phyloP scores from a whole-genome alignment of 345 rosid genomes.

The Acer negundo region DNA sequence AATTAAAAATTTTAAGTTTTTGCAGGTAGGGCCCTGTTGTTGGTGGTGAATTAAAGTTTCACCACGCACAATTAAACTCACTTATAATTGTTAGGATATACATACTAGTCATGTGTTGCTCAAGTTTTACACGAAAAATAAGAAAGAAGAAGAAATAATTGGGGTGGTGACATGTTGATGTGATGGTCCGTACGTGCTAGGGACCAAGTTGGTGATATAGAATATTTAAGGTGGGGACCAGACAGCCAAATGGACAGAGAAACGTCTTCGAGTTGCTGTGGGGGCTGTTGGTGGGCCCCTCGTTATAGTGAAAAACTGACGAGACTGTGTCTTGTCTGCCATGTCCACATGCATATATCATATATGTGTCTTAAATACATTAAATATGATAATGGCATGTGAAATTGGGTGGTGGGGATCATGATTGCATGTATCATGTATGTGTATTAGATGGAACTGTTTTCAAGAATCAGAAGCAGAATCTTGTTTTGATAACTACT shows the following conservation, averaged over 20 bases:
- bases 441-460: background rate
- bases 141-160: background rate
- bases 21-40: no score
- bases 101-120: no score
- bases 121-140: no score
- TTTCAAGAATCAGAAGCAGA: background rate
- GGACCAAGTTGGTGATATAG: background rate
- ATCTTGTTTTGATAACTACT: background rate
- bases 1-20: no score
- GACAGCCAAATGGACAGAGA: background rate
- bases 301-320: conserved; percentile 4
- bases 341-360: background rate
- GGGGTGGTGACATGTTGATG: background rate
- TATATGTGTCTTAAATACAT: no score
- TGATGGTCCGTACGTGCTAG: background rate
- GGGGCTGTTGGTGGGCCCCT: background rate
- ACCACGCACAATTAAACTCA: no score
- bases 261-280: conserved; percentile 13
- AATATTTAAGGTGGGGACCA: background rate
- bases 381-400: background rate
- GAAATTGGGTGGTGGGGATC: background rate
- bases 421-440: no score
- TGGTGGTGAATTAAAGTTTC: no score
- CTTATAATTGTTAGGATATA: no score
- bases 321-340: conserved; percentile 22